Base-by-base conservation (phyloP, 345 rosid genomes). In the Sisymbrium altissimum region DNA sequence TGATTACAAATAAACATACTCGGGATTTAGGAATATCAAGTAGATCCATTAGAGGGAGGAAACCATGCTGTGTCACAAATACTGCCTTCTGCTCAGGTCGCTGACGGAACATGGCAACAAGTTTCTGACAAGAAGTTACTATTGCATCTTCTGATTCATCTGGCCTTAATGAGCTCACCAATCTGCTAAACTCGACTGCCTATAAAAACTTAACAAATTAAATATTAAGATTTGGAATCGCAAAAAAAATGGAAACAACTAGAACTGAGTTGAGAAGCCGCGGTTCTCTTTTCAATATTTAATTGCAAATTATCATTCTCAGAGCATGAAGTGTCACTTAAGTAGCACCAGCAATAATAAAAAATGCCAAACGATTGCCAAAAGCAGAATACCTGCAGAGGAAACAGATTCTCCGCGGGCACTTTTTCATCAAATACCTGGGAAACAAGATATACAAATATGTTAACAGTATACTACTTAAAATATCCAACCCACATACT, bases 111-210 rank as follows among this genome's bases (percentile, higher is more conserved):
- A 95, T 89, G 13, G 78, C 76, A 63, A 84, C 78, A 58, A 95
- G 97, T 75, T 86, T 92, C 85, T 80, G 89, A 78, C 96, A 90
- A 9, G 97, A 83, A 77, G 94, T 80, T 29, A 86, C 87, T 46
- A 95, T 85, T 59, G 87, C 91, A 60, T 95, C 97, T 87, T 95
- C 99, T 15, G 99, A 70, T 80, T 88, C 88, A 50, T 84, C 91
- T 17, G 86, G 90, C 79, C 92, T 87, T 76, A 95, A 73, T 11
- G 78, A 86, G 52, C 90, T 92, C 78, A 90, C 84, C 81, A 90
- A 82, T 81, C 98, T 84, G 80, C 91, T 79, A 82, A 92, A 92
- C 80, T 95, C 99, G 68, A 95, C 97, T 65, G 89, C 97, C 99
- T 95, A 72, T 27, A 65, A 70, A 57, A 78, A 82, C 5, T 38